These are phyloP conservation scores for Cyclotella atomus DNA, from an alignment of 108 stramenopile genomes.

Conservation along the genomic window DNA sequence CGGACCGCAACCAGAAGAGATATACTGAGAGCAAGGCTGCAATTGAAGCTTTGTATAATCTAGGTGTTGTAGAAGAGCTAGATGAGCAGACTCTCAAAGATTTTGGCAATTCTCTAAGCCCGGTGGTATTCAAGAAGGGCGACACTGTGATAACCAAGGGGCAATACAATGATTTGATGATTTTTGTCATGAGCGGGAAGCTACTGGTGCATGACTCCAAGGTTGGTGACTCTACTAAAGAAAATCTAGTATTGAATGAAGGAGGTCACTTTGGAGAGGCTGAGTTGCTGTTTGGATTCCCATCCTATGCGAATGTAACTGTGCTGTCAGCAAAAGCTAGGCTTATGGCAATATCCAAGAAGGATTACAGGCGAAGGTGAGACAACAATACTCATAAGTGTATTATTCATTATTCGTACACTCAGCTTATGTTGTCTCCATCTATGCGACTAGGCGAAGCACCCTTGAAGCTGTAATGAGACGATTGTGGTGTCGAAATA, in stretches of 20 bases:
- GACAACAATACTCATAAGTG: too few species aligned
- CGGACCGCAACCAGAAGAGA: slow-evolving; percentile 40
- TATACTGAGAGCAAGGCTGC: slow-evolving; percentile 49
- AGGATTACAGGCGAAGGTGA: slow-evolving; percentile 40
- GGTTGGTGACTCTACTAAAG: slow-evolving; percentile 42
- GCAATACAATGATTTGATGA: slow-evolving; percentile 63
- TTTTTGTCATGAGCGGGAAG: slow-evolving; percentile 67
- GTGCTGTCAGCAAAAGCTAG: slow-evolving; percentile 39
- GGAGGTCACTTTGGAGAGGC: slow-evolving; percentile 48
- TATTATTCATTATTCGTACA: too few species aligned
- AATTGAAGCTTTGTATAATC: slow-evolving; percentile 33
- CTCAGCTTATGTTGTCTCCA: too few species aligned
- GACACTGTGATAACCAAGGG: slow-evolving; percentile 71
- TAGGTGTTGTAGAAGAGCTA: slow-evolving; percentile 41
- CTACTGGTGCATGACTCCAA: slow-evolving; percentile 45
- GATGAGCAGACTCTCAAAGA: slow-evolving; percentile 35
- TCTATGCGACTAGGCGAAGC: slow-evolving; percentile 26
- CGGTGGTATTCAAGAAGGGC: slow-evolving; percentile 47
- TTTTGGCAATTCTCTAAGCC: slow-evolving; percentile 27
- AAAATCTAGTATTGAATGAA: slow-evolving; percentile 43
- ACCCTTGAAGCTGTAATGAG: slow-evolving; percentile 42
- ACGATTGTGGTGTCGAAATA: slow-evolving; percentile 37
- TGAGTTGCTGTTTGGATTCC: slow-evolving; percentile 26
- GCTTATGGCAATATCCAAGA: slow-evolving; percentile 45
- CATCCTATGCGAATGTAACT: slow-evolving; percentile 43